Evolutionary conservation across 2,329 filamentous ascomycete genomes (phyloP).

Genomic region (Drechslera avenae): DNA sequence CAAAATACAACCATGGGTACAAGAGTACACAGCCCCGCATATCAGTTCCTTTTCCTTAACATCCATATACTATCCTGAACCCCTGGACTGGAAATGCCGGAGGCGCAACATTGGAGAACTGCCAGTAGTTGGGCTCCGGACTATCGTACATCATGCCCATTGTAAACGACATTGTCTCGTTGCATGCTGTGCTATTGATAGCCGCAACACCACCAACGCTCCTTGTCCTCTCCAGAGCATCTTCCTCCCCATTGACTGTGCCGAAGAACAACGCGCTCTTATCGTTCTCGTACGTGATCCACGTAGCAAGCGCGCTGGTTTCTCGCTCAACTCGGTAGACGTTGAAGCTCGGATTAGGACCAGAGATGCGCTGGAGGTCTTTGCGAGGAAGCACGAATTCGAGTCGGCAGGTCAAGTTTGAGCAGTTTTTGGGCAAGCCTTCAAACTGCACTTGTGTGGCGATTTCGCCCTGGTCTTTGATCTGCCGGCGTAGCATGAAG

Average conservation of each 20-base stretch:
- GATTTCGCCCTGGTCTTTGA: slow-evolving; percentile 26
- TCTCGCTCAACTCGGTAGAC: slow-evolving; percentile 31
- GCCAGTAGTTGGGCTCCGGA: slow-evolving; percentile 34
- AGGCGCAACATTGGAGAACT: slow-evolving; percentile 31
- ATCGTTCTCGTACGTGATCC: slow-evolving; percentile 27
- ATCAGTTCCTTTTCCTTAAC: slow-evolving; percentile 16
- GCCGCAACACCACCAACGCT: slow-evolving; percentile 24
- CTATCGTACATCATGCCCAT: slow-evolving; percentile 36
- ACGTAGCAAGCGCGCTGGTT: slow-evolving; percentile 21
- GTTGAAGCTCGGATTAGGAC: slow-evolving; percentile 31
- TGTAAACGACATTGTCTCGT: slow-evolving; percentile 37
- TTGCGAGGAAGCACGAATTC: slow-evolving; percentile 31
- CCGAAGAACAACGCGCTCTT: slow-evolving; percentile 23
- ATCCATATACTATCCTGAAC: slow-evolving; percentile 34
- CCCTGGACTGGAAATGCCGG: slow-evolving; percentile 34
- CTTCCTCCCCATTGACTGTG: slow-evolving; percentile 27
- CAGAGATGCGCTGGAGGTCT: slow-evolving; percentile 19
- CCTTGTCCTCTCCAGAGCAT: slow-evolving; percentile 21
- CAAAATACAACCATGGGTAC: no score
- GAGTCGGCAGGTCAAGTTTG: slow-evolving; percentile 31
- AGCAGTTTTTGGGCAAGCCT: slow-evolving; percentile 3
- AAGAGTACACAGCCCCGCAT: background rate
- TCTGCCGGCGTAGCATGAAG: slow-evolving; percentile 39
- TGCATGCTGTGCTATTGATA: slow-evolving; percentile 26
- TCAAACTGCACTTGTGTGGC: slow-evolving; percentile 35